Conservation (phyloP, 306 rosid genomes). For the Pachyrhizus erosus region DNA sequence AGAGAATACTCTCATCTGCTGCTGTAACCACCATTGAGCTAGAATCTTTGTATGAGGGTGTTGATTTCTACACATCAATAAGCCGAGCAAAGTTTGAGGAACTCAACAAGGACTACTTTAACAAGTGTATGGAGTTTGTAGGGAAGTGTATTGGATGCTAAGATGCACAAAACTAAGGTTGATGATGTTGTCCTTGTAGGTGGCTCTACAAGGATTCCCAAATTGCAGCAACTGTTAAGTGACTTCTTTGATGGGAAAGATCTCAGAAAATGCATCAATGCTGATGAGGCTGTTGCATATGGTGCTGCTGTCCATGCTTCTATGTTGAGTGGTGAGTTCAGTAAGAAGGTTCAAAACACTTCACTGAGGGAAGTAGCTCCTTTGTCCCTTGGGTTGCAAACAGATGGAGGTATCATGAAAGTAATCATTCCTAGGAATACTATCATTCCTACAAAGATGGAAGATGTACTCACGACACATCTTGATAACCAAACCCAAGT, state of each 20-base stretch:
- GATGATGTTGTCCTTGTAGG: background rate
- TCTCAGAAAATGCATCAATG: background rate
- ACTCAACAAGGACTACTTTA: background rate
- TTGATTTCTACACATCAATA: background rate
- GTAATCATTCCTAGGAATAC: conserved; percentile 4
- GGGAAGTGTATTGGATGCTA: conserved; percentile 12
- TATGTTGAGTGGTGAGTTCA: background rate
- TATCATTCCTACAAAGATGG: background rate
- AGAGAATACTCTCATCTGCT: background rate
- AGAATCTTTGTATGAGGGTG: background rate
- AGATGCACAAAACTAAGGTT: background rate
- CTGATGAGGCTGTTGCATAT: conserved; percentile 31
- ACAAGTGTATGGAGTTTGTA: background rate
- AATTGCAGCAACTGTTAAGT: background rate
- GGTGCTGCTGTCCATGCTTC: conserved; percentile 33
- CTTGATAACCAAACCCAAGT: background rate
- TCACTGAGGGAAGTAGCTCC: background rate
- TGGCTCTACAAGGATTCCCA: background rate
- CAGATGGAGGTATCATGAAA: background rate
- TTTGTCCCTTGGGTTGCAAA: background rate
- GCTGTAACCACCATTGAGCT: background rate
- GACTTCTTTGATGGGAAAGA: background rate
- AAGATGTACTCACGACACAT: background rate
- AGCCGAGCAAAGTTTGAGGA: background rate
- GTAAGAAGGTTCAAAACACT: background rate